Conservation (phyloP, 2,329 filamentous ascomycete genomes). For the Coniochaeta sp. region DNA sequence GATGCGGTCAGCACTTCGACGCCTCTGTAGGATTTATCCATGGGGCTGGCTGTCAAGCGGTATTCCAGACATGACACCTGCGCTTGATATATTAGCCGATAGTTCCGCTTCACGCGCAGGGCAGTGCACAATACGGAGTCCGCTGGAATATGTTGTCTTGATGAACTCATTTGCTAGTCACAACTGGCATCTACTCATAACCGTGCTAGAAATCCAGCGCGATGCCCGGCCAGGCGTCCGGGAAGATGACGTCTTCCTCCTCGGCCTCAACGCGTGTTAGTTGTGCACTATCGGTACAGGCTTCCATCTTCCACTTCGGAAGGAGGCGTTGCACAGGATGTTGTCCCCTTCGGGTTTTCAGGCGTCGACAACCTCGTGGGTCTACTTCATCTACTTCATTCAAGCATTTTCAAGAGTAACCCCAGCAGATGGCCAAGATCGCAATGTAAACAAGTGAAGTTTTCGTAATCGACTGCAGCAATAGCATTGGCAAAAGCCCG, state of each 20-base stretch:
- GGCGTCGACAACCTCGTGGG: neutral
- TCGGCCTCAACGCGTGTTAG: neutral
- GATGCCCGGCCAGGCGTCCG: neutral
- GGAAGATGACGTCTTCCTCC: neutral
- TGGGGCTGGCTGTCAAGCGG: neutral
- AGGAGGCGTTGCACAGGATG: neutral
- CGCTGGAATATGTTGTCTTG: too few species aligned
- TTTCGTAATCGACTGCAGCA: neutral
- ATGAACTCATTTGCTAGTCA: neutral
- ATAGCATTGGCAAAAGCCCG: too few species aligned
- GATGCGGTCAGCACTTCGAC: neutral
- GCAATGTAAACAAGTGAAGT: neutral
- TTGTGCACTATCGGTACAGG: neutral
- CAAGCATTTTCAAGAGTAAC: too few species aligned
- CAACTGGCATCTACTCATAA: neutral
- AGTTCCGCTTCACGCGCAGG: neutral
- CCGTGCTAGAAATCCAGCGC: neutral
- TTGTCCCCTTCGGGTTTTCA: neutral
- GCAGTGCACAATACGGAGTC: neutral
- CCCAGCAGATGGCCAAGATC: too few species aligned
- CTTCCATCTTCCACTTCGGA: too few species aligned
- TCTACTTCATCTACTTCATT: too few species aligned
- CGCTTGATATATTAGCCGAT: neutral
- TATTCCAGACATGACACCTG: neutral
- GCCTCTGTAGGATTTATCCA: neutral